Evolutionary conservation across 2,329 filamentous ascomycete species (phyloP).

Genomic region (Aspergillus clavatus): DNA sequence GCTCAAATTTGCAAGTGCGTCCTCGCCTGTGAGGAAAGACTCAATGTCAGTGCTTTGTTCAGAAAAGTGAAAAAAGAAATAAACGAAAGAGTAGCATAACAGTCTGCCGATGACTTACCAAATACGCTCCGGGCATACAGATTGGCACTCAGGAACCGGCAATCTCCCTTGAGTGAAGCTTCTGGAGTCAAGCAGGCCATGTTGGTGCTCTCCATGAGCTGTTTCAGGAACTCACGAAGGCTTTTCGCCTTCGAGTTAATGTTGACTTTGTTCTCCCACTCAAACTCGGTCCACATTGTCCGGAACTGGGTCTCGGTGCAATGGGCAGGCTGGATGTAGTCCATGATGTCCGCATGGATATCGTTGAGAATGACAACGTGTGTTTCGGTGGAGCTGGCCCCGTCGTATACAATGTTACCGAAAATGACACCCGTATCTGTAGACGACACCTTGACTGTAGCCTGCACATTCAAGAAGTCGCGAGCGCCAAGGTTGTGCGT

Average conservation of each 20-base stretch:
- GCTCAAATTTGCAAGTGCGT: constrained; percentile 92
- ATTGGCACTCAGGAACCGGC: constrained; percentile 95
- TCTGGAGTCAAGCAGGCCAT: constrained; percentile 98
- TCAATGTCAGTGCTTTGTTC: constrained; percentile 19
- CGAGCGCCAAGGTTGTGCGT: constrained; percentile 94
- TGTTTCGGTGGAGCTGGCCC: constrained; percentile 82
- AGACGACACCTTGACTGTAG: constrained; percentile 96
- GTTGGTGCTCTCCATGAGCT: constrained; percentile 96
- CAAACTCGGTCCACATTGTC: constrained; percentile 99
- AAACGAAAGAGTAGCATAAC: neutral
- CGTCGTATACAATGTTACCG: constrained; percentile 96
- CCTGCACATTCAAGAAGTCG: constrained; percentile 97
- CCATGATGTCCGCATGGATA: constrained; percentile 98
- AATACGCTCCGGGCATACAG: constrained; percentile 95
- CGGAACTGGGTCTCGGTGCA: constrained; percentile 98
- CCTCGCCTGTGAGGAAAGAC: constrained; percentile 68
- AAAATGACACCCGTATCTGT: constrained; percentile 99
- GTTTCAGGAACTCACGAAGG: constrained; percentile 83
- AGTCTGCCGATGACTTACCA: constrained; percentile 58
- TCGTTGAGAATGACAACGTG: constrained; percentile 98
- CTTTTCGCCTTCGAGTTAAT: constrained; percentile 97
- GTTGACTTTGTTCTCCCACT: constrained; percentile 99
- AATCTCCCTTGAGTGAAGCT: constrained; percentile 93
- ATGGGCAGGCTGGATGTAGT: constrained; percentile 95
- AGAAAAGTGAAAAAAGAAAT: neutral